Evolutionary conservation across 306 rosid genomes (phyloP).

Genomic region (Castanea crenata): DNA sequence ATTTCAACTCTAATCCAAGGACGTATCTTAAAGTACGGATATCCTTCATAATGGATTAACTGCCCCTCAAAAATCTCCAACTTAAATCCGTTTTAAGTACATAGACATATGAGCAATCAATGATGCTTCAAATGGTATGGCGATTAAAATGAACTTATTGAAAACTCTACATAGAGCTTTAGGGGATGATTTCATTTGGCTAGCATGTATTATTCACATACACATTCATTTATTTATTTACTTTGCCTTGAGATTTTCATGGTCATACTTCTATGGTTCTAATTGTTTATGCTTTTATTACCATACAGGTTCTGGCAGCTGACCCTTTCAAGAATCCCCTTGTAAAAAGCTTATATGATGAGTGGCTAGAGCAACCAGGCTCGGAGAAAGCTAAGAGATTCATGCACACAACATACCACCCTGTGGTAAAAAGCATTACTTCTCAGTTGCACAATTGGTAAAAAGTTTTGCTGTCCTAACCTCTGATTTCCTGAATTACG

Average conservation of each 20-base stretch:
- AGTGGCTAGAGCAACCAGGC: slow-evolving; percentile 87
- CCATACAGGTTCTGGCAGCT: slow-evolving; percentile 50
- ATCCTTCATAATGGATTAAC: not conserved
- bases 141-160: not conserved
- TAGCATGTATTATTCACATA: not conserved
- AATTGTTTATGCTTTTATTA: not conserved
- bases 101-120: not conserved
- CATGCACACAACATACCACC: slow-evolving; percentile 80
- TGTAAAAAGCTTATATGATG: slow-evolving; percentile 57
- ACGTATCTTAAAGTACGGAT: not conserved
- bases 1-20: not conserved
- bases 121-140: not conserved
- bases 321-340: slow-evolving; percentile 69
- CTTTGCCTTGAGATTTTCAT: not conserved
- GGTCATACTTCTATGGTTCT: slow-evolving; percentile 1
- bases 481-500: not conserved
- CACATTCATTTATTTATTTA: not conserved
- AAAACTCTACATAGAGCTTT: not conserved
- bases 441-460: slow-evolving; percentile 91
- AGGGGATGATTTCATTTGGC: not conserved
- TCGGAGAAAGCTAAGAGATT: slow-evolving; percentile 83
- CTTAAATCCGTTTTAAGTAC: not conserved
- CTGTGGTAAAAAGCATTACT: slow-evolving; percentile 78
- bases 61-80: not conserved
- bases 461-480: slow-evolving; percentile 9